Evolutionary conservation across 1,284 basidiomycete genomes (phyloP).

Genomic region (Cutaneotrichosporon arboriforme): DNA sequence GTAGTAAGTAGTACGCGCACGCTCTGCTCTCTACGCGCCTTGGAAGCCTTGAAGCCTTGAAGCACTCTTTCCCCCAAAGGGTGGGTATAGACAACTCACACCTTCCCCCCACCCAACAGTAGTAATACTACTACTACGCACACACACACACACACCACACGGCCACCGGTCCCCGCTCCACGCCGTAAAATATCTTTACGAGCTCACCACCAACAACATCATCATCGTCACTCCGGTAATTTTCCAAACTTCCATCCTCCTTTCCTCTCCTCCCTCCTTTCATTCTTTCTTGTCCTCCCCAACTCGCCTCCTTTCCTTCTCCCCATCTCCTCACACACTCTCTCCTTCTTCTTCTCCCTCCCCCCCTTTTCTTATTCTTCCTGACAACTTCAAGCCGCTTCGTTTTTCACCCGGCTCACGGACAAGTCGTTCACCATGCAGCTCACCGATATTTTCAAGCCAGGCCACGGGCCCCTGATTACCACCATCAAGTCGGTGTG

Average conservation of each 20-base stretch:
- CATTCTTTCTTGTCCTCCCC: no score
- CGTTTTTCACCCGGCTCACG: neutral
- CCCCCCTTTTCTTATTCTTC: no score
- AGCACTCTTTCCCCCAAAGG: no score
- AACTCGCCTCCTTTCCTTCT: no score
- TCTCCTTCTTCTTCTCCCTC: neutral
- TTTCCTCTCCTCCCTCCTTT: no score
- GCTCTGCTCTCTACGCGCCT: no score
- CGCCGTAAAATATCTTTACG: neutral
- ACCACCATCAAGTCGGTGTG: conserved; percentile 31
- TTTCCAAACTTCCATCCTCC: neutral
- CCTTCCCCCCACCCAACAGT: neutral
- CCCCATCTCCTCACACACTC: neutral
- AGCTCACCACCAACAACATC: neutral
- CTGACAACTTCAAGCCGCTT: no score
- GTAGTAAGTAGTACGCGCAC: no score
- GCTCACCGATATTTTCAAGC: conserved; percentile 9
- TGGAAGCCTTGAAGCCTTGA: no score
- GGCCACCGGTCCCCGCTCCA: conserved; percentile 2
- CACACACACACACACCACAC: neutral
- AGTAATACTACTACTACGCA: conserved; percentile 57
- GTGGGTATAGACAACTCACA: no score
- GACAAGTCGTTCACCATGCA: neutral
- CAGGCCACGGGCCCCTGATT: conserved; percentile 39
- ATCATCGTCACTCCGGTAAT: neutral